phyloP scores from a whole-genome alignment of 768 basidiomycete species.

The Paxillus rubicundulus region DNA sequence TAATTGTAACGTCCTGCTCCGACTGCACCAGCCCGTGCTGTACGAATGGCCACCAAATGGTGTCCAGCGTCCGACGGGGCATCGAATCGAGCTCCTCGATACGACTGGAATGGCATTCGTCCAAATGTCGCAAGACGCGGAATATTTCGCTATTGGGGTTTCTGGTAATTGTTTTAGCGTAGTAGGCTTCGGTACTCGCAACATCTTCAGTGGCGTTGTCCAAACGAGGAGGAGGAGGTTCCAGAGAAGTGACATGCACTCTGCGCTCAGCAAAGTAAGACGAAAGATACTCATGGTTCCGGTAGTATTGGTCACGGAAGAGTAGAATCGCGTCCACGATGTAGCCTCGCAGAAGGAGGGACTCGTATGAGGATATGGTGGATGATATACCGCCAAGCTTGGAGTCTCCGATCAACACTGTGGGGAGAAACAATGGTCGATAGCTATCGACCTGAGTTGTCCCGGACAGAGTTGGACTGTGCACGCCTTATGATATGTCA shows the following conservation, averaged over 20 bases:
- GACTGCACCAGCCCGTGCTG: slow-evolving; percentile 76
- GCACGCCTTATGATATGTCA: slow-evolving; percentile 61
- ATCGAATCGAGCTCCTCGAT: slow-evolving; percentile 75
- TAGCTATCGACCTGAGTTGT: slow-evolving; percentile 84
- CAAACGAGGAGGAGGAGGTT: slow-evolving; percentile 55
- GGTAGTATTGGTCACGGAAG: slow-evolving; percentile 84
- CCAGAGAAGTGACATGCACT: slow-evolving; percentile 51
- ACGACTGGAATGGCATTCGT: slow-evolving; percentile 59
- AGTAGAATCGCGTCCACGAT: slow-evolving; percentile 80
- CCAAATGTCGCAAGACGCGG: slow-evolving; percentile 54
- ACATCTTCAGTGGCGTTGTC: slow-evolving; percentile 46
- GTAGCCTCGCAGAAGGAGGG: slow-evolving; percentile 86
- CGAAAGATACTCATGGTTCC: slow-evolving; percentile 79
- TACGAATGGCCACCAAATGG: slow-evolving; percentile 97
- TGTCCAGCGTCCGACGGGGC: slow-evolving; percentile 71
- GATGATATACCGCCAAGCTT: slow-evolving; percentile 92
- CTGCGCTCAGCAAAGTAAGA: slow-evolving; percentile 78
- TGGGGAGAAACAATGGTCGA: slow-evolving; percentile 83
- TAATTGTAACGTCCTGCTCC: slow-evolving; percentile 77
- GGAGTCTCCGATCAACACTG: slow-evolving; percentile 82
- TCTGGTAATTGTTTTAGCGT: slow-evolving; percentile 45
- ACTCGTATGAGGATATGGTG: slow-evolving; percentile 91
- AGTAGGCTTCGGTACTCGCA: slow-evolving; percentile 66
- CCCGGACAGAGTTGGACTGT: slow-evolving; percentile 83
- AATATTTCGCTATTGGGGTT: slow-evolving; percentile 39